A percentile compares a stretch with the other conserved stretches of the same genome.
Conservation (phyloP, 306 rosid species). For the Erythrophleum fordii region DNA sequence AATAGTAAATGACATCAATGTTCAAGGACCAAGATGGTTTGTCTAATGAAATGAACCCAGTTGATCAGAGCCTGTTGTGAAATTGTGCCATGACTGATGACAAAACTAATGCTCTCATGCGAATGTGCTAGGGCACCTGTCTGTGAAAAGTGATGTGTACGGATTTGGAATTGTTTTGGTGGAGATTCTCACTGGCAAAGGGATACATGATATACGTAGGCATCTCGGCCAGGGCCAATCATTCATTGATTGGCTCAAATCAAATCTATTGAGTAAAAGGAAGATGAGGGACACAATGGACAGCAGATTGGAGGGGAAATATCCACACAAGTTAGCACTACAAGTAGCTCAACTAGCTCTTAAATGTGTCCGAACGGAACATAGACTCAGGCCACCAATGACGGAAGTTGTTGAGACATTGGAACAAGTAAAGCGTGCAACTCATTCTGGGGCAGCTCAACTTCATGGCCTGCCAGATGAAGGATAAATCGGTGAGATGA, state of each 20-base stretch:
- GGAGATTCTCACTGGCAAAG: slow-evolving; percentile 76
- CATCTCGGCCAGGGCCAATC: slow-evolving; percentile 43
- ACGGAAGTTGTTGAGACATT: slow-evolving; percentile 71
- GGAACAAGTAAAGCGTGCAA: slow-evolving; percentile 46
- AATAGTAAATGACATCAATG: too few relatives aligned
- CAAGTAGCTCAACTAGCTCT: slow-evolving; percentile 69
- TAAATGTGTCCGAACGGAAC: slow-evolving; percentile 68
- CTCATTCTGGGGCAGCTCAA: slow-evolving; percentile 42
- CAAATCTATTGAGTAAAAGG: slow-evolving; percentile 60
- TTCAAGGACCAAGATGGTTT: too few relatives aligned
- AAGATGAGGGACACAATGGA: slow-evolving; percentile 73
- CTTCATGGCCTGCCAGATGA: slow-evolving; percentile 46
- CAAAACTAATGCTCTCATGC: slow-evolving; percentile 7
- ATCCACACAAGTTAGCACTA: slow-evolving; percentile 74
- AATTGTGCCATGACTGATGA: neutral
- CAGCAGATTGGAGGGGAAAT: slow-evolving; percentile 68
- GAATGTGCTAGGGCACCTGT: slow-evolving; percentile 57
- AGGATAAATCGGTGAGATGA: slow-evolving; percentile 23
- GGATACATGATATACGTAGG: slow-evolving; percentile 45
- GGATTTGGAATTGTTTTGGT: slow-evolving; percentile 84
- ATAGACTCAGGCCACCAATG: slow-evolving; percentile 79
- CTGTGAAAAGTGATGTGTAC: slow-evolving; percentile 81
- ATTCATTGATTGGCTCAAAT: slow-evolving; percentile 72
- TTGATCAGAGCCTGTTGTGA: too few relatives aligned
- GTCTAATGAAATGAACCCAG: too few relatives aligned